Percentiles rank a stretch among this genome's conserved stretches.
phyloP scores from a whole-genome alignment of 1,284 basidiomycete species.

The Tylopilus sp. region DNA sequence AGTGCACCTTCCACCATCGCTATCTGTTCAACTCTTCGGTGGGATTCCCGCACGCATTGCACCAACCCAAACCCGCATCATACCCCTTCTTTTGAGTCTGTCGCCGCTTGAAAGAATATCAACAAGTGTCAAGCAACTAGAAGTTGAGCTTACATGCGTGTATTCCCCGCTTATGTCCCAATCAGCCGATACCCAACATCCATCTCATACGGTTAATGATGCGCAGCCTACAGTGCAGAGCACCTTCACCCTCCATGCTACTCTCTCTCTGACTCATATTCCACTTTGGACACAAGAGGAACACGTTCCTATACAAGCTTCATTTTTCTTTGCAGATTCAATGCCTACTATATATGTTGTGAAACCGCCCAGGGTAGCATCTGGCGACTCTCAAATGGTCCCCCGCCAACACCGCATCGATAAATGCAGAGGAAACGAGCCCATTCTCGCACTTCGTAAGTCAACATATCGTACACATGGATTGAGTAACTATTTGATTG shows the following conservation, averaged over 20 bases:
- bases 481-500: conserved; percentile 8
- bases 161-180: conserved; percentile 21
- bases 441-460: conserved; percentile 80
- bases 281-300: conserved; percentile 49
- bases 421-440: conserved; percentile 48
- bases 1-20: conserved; percentile 15
- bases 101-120: conserved; percentile 40
- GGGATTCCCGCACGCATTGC: conserved; percentile 54
- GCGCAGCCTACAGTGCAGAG: neutral
- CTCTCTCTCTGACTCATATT: conserved; percentile 57
- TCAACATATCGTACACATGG: conserved; percentile 17
- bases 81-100: conserved; percentile 64
- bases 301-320: conserved; percentile 57
- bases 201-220: neutral
- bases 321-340: conserved; percentile 67
- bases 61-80: conserved; percentile 68
- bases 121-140: conserved; percentile 43
- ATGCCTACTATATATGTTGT: conserved; percentile 69
- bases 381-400: conserved; percentile 15
- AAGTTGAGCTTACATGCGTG: conserved; percentile 48
- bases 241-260: conserved; percentile 32
- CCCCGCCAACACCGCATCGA: neutral
- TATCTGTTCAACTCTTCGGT: conserved; percentile 51
- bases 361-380: conserved; percentile 59
- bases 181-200: neutral